Base-by-base conservation (phyloP, 208 protist species). In the Crithidia fasciculata region DNA sequence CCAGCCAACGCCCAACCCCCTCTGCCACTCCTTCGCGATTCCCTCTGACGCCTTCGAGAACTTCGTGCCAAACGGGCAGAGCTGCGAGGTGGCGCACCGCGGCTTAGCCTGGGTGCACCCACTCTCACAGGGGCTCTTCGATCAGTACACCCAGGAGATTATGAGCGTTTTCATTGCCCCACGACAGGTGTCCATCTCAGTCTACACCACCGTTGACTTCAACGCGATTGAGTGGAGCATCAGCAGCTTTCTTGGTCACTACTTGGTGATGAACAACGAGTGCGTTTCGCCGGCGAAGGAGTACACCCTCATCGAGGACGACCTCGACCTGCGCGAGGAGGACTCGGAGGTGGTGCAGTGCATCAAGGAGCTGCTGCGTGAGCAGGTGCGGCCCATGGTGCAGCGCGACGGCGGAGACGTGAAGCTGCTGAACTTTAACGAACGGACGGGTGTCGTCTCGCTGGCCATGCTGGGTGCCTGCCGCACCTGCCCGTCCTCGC, bases 401-500 rank as follows among this genome's bases (percentile, higher is more conserved):
- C 95, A 97, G 84, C 88, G 91, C 39, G 95, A 98, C 77, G 94
- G 95, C 43, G 95, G 95, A 39, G 95, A 98, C 61, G 89, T 98
- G 64, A 91, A 95, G 65, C 78, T 96, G 72, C 69, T 96, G 13
- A 83, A 88, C 56, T 97, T 95, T 56, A 90, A 97, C 53, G 86
- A 89, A 50, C 81, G 92, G 57, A 96, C 83, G 2, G 95, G 95
- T n/a, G 70, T 96, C 5, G 95, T 98, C 16, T 94, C 89, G 28
- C 76, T 98, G 10, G 91, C 92, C 36, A 92, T 98, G 87, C 88
- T 97, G 39, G 95, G 95, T 5, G 92, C 92, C 39, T 98, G 95
- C 71, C 85, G 87, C 18, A 96, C 80, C 10, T 98, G 95, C 73
- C 93, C 92, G 4, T 97, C 92, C 0, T 96, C 93, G 6, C 71